A percentile compares a stretch with the other conserved stretches of the same genome.
Evolutionary conservation across 1,284 basidiomycete species (phyloP).

Genomic region (Cryptococcus deneoformans): DNA sequence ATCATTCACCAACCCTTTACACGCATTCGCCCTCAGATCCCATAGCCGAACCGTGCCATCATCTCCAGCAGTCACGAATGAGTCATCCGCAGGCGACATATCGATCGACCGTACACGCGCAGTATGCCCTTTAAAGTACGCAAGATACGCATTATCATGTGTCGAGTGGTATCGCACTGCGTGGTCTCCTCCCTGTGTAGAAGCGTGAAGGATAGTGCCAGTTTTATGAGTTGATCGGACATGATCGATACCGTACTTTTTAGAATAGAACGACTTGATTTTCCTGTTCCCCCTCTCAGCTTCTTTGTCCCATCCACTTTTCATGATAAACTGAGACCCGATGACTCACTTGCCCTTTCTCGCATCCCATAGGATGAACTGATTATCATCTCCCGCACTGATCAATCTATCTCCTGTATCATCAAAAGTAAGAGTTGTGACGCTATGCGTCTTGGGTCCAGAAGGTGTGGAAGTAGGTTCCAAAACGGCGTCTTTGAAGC

Average conservation of each 20-base stretch:
- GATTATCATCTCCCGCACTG: constrained; percentile 90
- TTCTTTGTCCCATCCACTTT: neutral
- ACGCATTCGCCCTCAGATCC: constrained; percentile 80
- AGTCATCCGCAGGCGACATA: constrained; percentile 89
- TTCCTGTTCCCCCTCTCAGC: constrained; percentile 53
- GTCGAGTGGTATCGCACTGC: constrained; percentile 91
- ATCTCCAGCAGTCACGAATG: constrained; percentile 89
- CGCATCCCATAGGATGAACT: constrained; percentile 83
- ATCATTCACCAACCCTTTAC: constrained; percentile 57
- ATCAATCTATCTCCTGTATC: constrained; percentile 82
- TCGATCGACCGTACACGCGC: constrained; percentile 83
- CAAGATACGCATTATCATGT: constrained; percentile 93
- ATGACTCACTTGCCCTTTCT: constrained; percentile 74
- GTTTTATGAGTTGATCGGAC: constrained; percentile 92
- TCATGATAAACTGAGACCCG: neutral
- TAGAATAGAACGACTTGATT: constrained; percentile 76
- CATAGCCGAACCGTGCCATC: constrained; percentile 96
- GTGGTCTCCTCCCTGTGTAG: constrained; percentile 87
- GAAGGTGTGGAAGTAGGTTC: neutral
- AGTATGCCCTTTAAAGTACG: constrained; percentile 95
- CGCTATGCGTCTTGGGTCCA: constrained; percentile 37
- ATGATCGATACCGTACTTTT: constrained; percentile 95
- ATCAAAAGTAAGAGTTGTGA: constrained; percentile 88
- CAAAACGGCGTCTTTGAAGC: constrained; percentile 17
- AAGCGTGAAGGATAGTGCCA: constrained; percentile 81